phyloP scores from a whole-genome alignment of 2,329 filamentous ascomycete genomes.

The Polytolypa hystricis region DNA sequence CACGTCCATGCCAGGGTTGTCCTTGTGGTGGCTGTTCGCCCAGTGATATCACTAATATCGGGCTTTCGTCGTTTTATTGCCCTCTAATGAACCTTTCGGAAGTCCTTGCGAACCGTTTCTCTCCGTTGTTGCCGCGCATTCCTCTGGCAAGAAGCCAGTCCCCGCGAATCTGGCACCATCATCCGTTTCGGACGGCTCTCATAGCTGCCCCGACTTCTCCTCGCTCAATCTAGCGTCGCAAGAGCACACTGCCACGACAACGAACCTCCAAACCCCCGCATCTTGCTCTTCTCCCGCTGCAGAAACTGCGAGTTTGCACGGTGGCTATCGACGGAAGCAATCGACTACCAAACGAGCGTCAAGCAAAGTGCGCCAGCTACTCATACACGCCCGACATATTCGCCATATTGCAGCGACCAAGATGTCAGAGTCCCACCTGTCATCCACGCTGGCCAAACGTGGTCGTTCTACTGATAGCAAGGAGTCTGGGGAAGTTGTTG shows the following conservation, averaged over 20 bases:
- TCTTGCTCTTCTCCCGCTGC: constrained; percentile 1
- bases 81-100: too few species aligned
- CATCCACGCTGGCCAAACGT: constrained; percentile 27
- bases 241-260: constrained; percentile 17
- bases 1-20: too few species aligned
- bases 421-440: constrained; percentile 31
- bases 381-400: constrained; percentile 31
- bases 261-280: neutral
- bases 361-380: constrained; percentile 30
- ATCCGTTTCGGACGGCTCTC: constrained; percentile 28
- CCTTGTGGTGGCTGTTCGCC: too few species aligned
- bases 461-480: constrained; percentile 26
- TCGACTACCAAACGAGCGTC: constrained; percentile 19
- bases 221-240: constrained; percentile 24
- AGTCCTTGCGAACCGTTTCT: too few species aligned
- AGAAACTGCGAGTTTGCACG: constrained; percentile 13
- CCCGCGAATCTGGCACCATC: constrained; percentile 31
- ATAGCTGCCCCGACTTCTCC: constrained; percentile 34
- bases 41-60: too few species aligned
- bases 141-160: too few species aligned
- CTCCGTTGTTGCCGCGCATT: too few species aligned
- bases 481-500: constrained; percentile 13
- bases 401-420: constrained; percentile 29
- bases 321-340: constrained; percentile 18
- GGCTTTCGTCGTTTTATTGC: too few species aligned